Evolutionary conservation across 192 early-diverging fungal genomes (phyloP).

Genomic region (Mortierella hygrophila): DNA sequence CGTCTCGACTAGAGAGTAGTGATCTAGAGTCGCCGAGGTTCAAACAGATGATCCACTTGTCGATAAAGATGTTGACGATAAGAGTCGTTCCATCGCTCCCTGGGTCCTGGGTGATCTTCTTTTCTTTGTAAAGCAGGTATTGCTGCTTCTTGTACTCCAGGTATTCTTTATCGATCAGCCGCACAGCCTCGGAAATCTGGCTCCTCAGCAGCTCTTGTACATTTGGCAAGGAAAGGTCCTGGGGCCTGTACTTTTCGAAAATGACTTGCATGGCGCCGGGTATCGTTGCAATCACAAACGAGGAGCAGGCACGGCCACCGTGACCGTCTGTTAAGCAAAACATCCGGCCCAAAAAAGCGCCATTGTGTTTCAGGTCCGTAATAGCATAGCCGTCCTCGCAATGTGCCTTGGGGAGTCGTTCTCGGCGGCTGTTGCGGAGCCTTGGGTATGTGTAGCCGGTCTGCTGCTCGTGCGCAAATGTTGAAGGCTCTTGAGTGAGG

Average conservation of each 20-base stretch:
- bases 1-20: conserved; percentile 56
- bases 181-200: conserved; percentile 60
- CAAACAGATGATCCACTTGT: conserved; percentile 67
- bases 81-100: conserved; percentile 69
- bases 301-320: conserved; percentile 67
- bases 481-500: conserved; percentile 57
- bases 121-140: conserved; percentile 37
- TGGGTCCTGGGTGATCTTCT: conserved; percentile 31
- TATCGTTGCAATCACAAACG: conserved; percentile 63
- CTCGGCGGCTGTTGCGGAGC: conserved; percentile 59
- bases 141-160: conserved; percentile 64
- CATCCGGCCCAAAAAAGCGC: conserved; percentile 54
- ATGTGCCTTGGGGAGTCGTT: conserved; percentile 62
- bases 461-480: conserved; percentile 67
- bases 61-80: conserved; percentile 68
- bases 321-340: conserved; percentile 72
- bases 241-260: conserved; percentile 53
- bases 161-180: conserved; percentile 64
- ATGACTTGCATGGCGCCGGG: conserved; percentile 62
- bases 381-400: conserved; percentile 70
- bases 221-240: conserved; percentile 37
- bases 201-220: conserved; percentile 59
- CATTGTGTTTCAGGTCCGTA: conserved; percentile 56
- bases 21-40: conserved; percentile 72
- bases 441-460: conserved; percentile 72